Base-by-base conservation (phyloP, 805 yeast genomes). In the Zygotorulaspora chibaensis region DNA sequence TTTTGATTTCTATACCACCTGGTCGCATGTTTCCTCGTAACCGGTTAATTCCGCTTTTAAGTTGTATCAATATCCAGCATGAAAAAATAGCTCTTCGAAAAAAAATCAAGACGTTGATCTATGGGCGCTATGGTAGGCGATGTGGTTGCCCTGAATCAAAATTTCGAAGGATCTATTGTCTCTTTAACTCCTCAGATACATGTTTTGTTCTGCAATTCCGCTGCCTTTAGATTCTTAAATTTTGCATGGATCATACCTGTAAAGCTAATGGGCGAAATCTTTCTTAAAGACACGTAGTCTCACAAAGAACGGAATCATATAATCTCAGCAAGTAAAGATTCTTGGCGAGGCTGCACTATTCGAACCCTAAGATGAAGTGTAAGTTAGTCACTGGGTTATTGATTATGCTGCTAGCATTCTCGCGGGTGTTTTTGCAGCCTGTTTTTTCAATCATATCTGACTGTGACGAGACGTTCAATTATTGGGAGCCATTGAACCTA, bases 401-500 rank as follows among this genome's bases (percentile, higher is more conserved):
- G 3, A 13, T 51, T 2, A 40, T 56, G 12, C 54, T 69, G 11
- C 26, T 67, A 2, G 27, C 47, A 2, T 52, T 57, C 1, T 47
- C 57, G 4, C 45, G 77, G 25, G 33, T 64, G 3, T 68, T 68
- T 56, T 70, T 64, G 11, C 68, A 64, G 33, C 69, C 70, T 5
- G 75, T 47, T 76, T 81, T 3, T 56, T 77, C 48, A 69, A 81
- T 88, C 30, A 83, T 91, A 23, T 79, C 93, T 1, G 98, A 90
- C 57, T 90, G 97, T 62, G 97, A 91, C 64, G 98, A 91, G 64
- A 78, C 82, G 17, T 91, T 79, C 75, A 91, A 91, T 61, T 91
- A 87, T 67, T 89, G 96, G 91, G 98, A 91, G 53, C 96, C 98
- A 0, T 69, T 91, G 47, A 90, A 91, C 61, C 72, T 84, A 42